Evolutionary conservation across 208 protist genomes (phyloP), one percentile per base, ranked within the genome.

Genomic region (Strigomonas culicis): DNA sequence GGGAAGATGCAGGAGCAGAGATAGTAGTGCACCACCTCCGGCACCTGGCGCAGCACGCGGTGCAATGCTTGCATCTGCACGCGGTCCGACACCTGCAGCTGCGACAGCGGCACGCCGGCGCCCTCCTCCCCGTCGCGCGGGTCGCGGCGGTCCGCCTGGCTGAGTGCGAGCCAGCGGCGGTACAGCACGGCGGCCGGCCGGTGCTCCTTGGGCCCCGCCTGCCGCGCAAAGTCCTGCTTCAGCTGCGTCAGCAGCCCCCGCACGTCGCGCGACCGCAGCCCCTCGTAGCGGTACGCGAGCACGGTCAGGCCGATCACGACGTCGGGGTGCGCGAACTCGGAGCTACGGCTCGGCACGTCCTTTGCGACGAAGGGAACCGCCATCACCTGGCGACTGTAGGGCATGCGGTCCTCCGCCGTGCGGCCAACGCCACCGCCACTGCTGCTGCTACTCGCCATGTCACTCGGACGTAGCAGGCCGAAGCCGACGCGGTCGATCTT

Each of bases 301-400:
- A 97, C 75, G 10, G 95, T 98, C 3, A 98, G 82, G 36, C 94
- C 93, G 66, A 98, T 82, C 56, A 97, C 88, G 15, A 98, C 93
- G 62, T 98, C 95, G 15, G 95, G 95, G 61, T 98, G 95, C 10
- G 95, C 94, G 60, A 98, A 98, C 79, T 98, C 96, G 56, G 85
- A 95, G 49, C 87, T 91, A 43, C 80, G 78, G 41, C 91, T 97
- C 24, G 97, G 97, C 31, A 97, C 90, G 53, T 98, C 97, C 80
- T 98, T 98, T 52, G 95, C 96, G 44, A 98, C 92, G 66, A 98
- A 98, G 1, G 97, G 96, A 7, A 98, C 80, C 1, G 95, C 95
- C 68, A 93, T 92, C 66, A 96, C 66, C 50, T 72, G 67, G 1
- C 93, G 84, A 59, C 88, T 90, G 52, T 80, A 76, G 4, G 94